Evolutionary conservation across 805 yeast species (phyloP).

Genomic region (Candida loeiensis): DNA sequence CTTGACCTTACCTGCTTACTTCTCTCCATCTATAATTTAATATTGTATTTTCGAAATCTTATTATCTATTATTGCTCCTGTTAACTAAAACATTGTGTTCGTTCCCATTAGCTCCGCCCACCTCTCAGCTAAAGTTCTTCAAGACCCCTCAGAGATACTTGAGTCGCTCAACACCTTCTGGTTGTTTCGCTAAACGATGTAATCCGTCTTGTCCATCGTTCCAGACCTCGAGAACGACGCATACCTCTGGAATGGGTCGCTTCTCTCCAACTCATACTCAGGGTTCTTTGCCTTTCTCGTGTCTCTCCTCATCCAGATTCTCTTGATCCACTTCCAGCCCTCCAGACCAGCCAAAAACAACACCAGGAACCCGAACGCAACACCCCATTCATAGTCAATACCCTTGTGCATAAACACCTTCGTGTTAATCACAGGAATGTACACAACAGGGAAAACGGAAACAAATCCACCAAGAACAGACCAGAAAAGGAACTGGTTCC

Average conservation of each 20-base stretch:
- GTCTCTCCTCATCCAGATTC: slow-evolving; percentile 46
- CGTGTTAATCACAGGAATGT: slow-evolving; percentile 82
- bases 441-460: slow-evolving; percentile 76
- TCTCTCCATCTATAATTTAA: too few species aligned
- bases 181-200: slow-evolving; percentile 3
- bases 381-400: slow-evolving; percentile 79
- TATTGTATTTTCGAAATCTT: too few species aligned
- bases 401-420: slow-evolving; percentile 70
- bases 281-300: slow-evolving; percentile 44
- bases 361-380: slow-evolving; percentile 57
- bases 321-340: slow-evolving; percentile 62
- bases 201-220: slow-evolving; percentile 30
- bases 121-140: too few species aligned
- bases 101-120: too few species aligned
- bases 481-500: slow-evolving; percentile 77
- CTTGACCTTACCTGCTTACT: too few species aligned
- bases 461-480: slow-evolving; percentile 67
- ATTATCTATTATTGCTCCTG: too few species aligned
- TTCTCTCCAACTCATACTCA: slow-evolving; percentile 59
- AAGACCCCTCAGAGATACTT: too few species aligned
- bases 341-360: slow-evolving; percentile 62
- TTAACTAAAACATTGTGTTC: too few species aligned
- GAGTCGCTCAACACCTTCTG: too few species aligned
- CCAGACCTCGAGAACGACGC: slow-evolving; percentile 55
- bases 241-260: slow-evolving; percentile 59